Evolutionary conservation across 108 stramenopile species (phyloP).

Genomic region (Mediolabrus comicus): DNA sequence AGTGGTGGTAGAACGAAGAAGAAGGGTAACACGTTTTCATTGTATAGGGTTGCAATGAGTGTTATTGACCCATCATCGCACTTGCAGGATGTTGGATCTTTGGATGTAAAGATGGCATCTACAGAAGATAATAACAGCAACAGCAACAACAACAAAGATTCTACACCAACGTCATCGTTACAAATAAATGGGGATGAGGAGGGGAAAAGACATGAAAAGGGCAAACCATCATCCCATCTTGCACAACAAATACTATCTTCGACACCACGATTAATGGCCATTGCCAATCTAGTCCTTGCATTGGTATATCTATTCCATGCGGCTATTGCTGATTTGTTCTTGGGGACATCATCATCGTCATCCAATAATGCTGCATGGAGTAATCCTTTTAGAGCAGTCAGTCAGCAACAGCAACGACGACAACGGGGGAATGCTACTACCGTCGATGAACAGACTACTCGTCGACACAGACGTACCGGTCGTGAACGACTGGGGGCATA

Average conservation of each 20-base stretch:
- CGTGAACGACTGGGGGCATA: conserved; percentile 67
- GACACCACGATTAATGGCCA: conserved; percentile 65
- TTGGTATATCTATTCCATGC: conserved; percentile 62
- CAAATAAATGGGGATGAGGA: neutral
- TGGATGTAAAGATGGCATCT: neutral
- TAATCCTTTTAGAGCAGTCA: neutral
- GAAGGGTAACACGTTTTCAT: neutral
- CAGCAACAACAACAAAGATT: no score
- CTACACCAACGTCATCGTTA: neutral
- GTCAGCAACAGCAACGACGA: neutral
- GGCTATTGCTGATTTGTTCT: conserved; percentile 72
- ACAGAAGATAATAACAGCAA: no score
- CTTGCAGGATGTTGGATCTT: neutral
- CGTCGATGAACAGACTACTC: neutral
- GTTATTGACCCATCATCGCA: neutral
- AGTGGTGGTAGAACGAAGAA: no score
- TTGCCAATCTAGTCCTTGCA: conserved; percentile 69
- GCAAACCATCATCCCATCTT: conserved; percentile 28
- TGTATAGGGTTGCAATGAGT: neutral
- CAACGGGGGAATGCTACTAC: neutral
- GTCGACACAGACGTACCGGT: conserved; percentile 30
- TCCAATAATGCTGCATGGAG: neutral
- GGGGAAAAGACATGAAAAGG: neutral
- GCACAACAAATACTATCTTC: conserved; percentile 65
- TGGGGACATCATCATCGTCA: conserved; percentile 24